Conservation (phyloP, 768 basidiomycete species). For the Russula earlei region DNA sequence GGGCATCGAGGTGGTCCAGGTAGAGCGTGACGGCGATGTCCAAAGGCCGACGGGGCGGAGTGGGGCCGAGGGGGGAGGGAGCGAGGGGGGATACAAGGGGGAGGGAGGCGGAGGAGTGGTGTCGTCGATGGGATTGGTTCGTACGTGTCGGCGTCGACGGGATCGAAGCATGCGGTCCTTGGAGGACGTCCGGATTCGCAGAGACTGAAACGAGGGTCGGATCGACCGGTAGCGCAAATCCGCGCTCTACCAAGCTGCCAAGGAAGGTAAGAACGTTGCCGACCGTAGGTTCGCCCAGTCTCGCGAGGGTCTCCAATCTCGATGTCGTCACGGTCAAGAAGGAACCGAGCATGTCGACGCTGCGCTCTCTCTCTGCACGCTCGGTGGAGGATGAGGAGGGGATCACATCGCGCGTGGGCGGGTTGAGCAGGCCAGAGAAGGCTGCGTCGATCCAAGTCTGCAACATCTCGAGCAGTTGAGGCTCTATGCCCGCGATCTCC, state of each 20-base stretch:
- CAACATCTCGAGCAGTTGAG: conserved; percentile 43
- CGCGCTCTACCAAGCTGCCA: conserved; percentile 45
- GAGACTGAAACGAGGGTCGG: conserved; percentile 14
- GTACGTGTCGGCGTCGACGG: conserved; percentile 23
- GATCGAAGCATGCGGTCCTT: neutral
- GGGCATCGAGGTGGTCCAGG: conserved; percentile 50
- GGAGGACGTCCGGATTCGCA: conserved; percentile 27
- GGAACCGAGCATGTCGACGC: conserved; percentile 48
- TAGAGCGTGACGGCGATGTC: conserved; percentile 58
- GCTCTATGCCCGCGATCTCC: conserved; percentile 58
- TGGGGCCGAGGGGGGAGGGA: conserved; percentile 23
- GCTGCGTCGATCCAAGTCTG: conserved; percentile 59
- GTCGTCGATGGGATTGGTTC: conserved; percentile 48
- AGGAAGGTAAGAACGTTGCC: conserved; percentile 52
- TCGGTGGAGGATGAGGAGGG: conserved; percentile 25
- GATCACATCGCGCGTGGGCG: conserved; percentile 25
- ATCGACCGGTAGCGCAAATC: conserved; percentile 29
- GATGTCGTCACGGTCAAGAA: conserved; percentile 46
- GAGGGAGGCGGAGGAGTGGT: conserved; percentile 52
- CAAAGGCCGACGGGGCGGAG: conserved; percentile 39
- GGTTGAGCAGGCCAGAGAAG: conserved; percentile 37
- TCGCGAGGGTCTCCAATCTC: conserved; percentile 43
- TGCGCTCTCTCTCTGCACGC: conserved; percentile 51
- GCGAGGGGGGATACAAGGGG: conserved; percentile 31
- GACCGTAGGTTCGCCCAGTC: conserved; percentile 51